Evolutionary conservation across 2,329 filamentous ascomycete species (phyloP).

Genomic region (Neonectria magnoliae): DNA sequence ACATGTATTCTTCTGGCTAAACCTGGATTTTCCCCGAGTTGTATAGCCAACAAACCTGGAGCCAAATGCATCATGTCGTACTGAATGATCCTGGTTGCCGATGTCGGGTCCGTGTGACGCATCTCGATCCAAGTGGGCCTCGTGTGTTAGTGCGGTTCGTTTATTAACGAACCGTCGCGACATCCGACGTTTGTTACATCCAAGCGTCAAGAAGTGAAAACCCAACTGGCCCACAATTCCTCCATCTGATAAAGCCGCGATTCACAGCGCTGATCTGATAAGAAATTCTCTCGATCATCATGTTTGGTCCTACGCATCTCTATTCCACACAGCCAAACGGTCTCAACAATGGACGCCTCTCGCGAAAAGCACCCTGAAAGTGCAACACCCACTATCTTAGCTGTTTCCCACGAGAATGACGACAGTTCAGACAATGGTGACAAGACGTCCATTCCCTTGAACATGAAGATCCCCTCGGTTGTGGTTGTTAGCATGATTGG

Average conservation of each 20-base stretch:
- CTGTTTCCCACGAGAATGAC: conserved; percentile 28
- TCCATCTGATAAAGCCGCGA: conserved; percentile 39
- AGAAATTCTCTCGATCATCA: conserved; percentile 1
- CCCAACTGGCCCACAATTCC: conserved; percentile 24
- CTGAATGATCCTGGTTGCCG: background rate
- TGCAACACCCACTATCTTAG: conserved; percentile 1
- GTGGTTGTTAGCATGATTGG: conserved; percentile 64
- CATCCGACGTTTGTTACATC: background rate
- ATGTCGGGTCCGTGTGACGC: conserved; percentile 20
- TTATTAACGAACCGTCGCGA: background rate
- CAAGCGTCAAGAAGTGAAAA: background rate
- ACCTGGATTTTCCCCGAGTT: too few species aligned
- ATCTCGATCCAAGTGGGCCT: conserved; percentile 18
- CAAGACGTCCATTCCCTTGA: conserved; percentile 41
- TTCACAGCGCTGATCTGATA: conserved; percentile 24
- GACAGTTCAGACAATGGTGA: conserved; percentile 27
- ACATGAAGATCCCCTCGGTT: conserved; percentile 52
- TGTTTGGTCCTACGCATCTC: background rate
- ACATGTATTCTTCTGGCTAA: too few species aligned
- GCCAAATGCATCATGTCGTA: too few species aligned
- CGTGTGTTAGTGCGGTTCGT: conserved; percentile 12
- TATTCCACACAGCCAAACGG: background rate
- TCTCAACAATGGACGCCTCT: conserved; percentile 17
- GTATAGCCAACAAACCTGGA: too few species aligned
- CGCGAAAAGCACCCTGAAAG: conserved; percentile 19